Evolutionary conservation across 2,329 filamentous ascomycete genomes (phyloP).

Genomic region (Cladosporium cucumerinum): DNA sequence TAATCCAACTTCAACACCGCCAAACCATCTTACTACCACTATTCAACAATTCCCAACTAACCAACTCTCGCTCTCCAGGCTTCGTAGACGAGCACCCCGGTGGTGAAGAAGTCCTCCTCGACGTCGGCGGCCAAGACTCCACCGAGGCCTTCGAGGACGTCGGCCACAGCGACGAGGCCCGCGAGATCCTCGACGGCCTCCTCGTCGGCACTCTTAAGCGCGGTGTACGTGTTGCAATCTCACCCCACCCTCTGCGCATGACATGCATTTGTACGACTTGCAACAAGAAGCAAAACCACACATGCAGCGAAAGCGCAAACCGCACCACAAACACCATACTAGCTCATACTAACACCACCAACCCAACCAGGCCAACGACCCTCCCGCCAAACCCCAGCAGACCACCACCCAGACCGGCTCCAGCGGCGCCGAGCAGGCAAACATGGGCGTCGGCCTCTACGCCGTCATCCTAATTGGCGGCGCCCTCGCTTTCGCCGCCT

Average conservation of each 20-base stretch:
- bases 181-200: constrained; percentile 81
- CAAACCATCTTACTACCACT: not conserved
- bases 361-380: constrained; percentile 16
- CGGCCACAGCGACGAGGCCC: constrained; percentile 96
- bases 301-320: not conserved
- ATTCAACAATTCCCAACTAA: not conserved
- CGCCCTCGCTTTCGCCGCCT: constrained; percentile 71
- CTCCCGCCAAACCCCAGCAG: constrained; percentile 10
- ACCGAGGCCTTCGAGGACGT: constrained; percentile 99
- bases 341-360: not conserved
- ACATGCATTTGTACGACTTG: not conserved
- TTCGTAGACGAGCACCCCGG: constrained; percentile 93
- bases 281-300: not conserved
- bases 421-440: constrained; percentile 75
- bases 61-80: constrained; percentile 20
- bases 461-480: constrained; percentile 75
- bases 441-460: constrained; percentile 74
- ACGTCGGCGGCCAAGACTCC: constrained; percentile 91
- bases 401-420: constrained; percentile 35
- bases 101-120: constrained; percentile 96
- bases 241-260: constrained; percentile 1
- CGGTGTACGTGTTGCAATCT: constrained; percentile 55
- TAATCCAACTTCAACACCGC: not conserved
- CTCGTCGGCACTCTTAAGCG: constrained; percentile 76
- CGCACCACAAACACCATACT: not conserved